phyloP scores from a whole-genome alignment of 2,329 filamentous ascomycete genomes.

The Trichoderma koningiopsis region DNA sequence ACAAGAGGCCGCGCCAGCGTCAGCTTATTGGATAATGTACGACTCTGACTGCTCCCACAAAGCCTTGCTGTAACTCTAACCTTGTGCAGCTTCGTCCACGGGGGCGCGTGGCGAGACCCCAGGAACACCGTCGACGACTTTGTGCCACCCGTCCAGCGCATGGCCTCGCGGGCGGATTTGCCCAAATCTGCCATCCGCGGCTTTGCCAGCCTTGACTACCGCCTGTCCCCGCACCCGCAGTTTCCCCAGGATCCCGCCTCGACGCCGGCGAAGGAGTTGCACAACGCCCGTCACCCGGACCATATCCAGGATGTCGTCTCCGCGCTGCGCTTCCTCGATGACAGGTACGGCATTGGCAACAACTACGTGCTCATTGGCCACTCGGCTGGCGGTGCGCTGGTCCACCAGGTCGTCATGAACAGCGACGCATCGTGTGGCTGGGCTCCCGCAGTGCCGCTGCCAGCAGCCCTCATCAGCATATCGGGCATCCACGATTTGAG shows the following conservation, averaged over 20 bases:
- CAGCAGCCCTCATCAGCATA: constrained; percentile 59
- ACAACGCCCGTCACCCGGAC: constrained; percentile 58
- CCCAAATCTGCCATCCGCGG: constrained; percentile 51
- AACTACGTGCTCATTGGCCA: constrained; percentile 63
- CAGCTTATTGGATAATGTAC: constrained; percentile 44
- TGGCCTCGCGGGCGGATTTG: constrained; percentile 40
- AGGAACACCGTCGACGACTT: constrained; percentile 50
- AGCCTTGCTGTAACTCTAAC: background rate
- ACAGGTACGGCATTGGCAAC: constrained; percentile 48
- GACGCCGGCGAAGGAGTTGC: constrained; percentile 36
- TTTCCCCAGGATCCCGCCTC: constrained; percentile 41
- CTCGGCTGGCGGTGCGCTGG: constrained; percentile 64
- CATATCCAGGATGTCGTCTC: constrained; percentile 60
- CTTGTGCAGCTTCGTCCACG: constrained; percentile 56
- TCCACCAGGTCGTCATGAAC: constrained; percentile 60
- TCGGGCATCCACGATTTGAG: constrained; percentile 69
- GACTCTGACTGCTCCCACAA: background rate
- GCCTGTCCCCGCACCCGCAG: constrained; percentile 56
- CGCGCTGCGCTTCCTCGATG: constrained; percentile 52
- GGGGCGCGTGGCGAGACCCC: constrained; percentile 66
- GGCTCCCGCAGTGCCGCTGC: constrained; percentile 41
- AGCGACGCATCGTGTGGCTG: constrained; percentile 34
- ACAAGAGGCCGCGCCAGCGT: constrained; percentile 24
- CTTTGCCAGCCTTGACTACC: constrained; percentile 66
- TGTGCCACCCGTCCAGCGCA: constrained; percentile 45